These are phyloP conservation scores for Lepidopterella palustris DNA, from an alignment of 495 filamentous ascomycete species.

Conservation along the genomic window DNA sequence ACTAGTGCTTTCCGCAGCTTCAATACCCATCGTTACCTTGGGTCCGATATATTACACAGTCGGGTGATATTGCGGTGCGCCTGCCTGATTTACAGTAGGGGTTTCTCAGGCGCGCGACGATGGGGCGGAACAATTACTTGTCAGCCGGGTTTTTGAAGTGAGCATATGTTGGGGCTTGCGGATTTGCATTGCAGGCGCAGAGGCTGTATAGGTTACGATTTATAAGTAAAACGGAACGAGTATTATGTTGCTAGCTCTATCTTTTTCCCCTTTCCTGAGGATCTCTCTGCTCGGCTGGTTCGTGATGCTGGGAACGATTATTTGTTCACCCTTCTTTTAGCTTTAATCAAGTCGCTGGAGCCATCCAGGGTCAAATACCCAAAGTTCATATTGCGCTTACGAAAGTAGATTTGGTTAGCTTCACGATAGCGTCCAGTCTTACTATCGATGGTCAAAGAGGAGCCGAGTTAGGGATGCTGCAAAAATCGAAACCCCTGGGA, in stretches of 20 bases:
- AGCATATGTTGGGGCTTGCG: background rate
- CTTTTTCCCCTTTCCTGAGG: no score
- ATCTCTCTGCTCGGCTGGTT: no score
- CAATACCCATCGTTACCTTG: slow-evolving; percentile 98
- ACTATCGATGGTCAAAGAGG: no score
- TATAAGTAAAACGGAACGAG: slow-evolving; percentile 1
- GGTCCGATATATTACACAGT: slow-evolving; percentile 98
- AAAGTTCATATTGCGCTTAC: no score
- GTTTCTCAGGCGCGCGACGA: background rate
- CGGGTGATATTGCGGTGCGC: slow-evolving; percentile 88
- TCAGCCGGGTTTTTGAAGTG: background rate
- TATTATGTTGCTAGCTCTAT: background rate
- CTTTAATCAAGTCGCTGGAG: no score
- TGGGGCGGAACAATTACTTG: background rate
- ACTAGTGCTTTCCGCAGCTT: slow-evolving; percentile 45
- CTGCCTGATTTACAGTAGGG: slow-evolving; percentile 66
- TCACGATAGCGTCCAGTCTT: no score
- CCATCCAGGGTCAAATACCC: no score
- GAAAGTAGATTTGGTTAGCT: no score
- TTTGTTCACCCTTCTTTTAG: no score
- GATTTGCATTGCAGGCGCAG: slow-evolving; percentile 7
- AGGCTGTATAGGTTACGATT: background rate
- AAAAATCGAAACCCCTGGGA: no score
- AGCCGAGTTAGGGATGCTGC: no score
- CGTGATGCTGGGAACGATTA: no score